phyloP scores from a whole-genome alignment of 768 basidiomycete genomes.

The Lactifluus pinguis region DNA sequence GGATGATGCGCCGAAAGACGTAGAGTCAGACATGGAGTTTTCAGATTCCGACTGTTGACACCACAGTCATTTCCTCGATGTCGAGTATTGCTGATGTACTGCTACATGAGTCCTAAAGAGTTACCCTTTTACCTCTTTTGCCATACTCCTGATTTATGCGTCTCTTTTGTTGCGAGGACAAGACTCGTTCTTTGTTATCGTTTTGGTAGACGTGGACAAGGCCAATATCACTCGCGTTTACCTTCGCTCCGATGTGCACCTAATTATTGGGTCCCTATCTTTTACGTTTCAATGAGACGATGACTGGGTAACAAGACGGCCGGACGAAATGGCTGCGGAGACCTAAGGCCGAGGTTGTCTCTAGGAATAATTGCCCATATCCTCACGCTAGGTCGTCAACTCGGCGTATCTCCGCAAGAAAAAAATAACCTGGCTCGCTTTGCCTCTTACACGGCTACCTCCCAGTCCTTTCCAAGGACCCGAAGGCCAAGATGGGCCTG shows the following conservation, averaged over 20 bases:
- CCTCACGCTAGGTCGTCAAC: background rate
- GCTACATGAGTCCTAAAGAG: background rate
- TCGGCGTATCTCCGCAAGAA: background rate
- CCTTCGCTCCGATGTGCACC: too few species aligned
- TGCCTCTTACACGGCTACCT: background rate
- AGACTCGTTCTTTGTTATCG: background rate
- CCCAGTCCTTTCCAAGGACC: background rate
- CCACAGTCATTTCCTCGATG: too few species aligned
- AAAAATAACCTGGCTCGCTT: background rate
- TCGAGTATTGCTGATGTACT: background rate
- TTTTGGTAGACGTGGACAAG: background rate
- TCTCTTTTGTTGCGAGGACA: background rate
- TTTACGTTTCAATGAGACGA: background rate
- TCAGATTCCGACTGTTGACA: conserved; percentile 24
- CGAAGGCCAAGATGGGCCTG: background rate
- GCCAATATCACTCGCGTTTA: background rate
- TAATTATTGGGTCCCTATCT: background rate
- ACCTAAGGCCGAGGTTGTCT: background rate
- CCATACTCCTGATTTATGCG: background rate
- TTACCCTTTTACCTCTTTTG: background rate
- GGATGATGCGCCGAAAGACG: background rate
- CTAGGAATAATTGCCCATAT: background rate
- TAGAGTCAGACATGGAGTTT: conserved; percentile 29
- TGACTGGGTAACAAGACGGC: background rate
- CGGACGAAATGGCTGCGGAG: background rate